These are phyloP conservation scores for Saccharomycopsis olivae DNA, from an alignment of 805 yeast species.

Conservation along the genomic window DNA sequence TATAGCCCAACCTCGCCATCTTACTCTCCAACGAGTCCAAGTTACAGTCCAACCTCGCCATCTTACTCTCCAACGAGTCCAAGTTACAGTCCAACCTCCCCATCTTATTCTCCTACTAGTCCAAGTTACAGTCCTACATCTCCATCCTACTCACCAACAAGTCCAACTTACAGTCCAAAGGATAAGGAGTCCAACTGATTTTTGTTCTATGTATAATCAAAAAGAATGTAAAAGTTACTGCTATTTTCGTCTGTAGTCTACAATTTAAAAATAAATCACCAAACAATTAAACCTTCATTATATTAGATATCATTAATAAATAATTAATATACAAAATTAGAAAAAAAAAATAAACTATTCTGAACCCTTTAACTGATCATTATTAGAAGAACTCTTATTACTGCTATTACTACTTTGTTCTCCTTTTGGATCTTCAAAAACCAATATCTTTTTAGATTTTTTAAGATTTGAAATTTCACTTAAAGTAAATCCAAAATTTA, in stretches of 20 bases:
- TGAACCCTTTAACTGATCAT: neutral
- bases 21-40: constrained; percentile 35
- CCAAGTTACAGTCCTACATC: constrained; percentile 60
- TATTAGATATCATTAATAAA: neutral
- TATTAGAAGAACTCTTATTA: neutral
- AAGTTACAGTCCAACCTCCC: constrained; percentile 60
- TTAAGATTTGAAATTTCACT: constrained; percentile 14
- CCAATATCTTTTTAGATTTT: constrained; percentile 14
- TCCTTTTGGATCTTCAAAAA: constrained; percentile 16
- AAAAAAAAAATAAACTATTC: neutral
- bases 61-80: constrained; percentile 41
- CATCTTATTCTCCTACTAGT: constrained; percentile 46
- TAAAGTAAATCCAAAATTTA: constrained; percentile 18
- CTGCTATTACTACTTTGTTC: neutral
- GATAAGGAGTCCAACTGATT: too few relatives aligned
- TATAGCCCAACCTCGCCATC: constrained; percentile 39
- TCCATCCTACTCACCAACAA: constrained; percentile 48
- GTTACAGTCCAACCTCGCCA: constrained; percentile 29
- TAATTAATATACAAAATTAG: neutral
- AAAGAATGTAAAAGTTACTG: too few relatives aligned
- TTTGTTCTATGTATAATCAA: too few relatives aligned
- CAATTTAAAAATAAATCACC: too few relatives aligned
- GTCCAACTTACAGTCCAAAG: constrained; percentile 39
- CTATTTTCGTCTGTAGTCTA: too few relatives aligned
- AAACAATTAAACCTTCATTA: too few relatives aligned